Evolutionary conservation across 257 asterid genomes (phyloP).

Genomic region (Leptodermis oblonga): DNA sequence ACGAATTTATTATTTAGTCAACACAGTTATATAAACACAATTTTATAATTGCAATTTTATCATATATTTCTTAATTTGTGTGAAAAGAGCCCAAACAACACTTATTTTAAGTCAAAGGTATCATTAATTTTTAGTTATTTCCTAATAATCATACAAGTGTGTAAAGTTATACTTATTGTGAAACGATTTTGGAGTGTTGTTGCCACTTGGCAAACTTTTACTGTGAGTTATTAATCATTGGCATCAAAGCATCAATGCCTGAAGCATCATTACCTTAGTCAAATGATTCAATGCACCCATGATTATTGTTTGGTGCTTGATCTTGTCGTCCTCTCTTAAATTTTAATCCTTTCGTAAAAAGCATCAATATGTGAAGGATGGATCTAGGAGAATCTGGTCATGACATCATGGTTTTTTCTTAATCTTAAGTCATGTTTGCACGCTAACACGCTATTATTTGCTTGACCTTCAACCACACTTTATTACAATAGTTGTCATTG

Average conservation of each 20-base stretch:
- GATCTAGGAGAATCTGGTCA: background rate
- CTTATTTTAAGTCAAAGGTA: too few relatives aligned
- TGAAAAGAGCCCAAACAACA: too few relatives aligned
- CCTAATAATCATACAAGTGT: too few relatives aligned
- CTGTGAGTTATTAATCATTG: background rate
- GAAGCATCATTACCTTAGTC: background rate
- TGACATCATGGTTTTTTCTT: background rate
- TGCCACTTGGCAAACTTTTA: constrained; percentile 5
- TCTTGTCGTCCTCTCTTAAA: background rate
- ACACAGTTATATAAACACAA: too few relatives aligned
- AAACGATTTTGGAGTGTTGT: background rate
- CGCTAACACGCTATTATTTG: constrained; percentile 12
- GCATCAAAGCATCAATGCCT: background rate
- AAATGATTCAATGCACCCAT: background rate
- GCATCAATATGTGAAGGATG: background rate
- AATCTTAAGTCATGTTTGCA: background rate
- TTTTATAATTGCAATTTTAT: too few relatives aligned
- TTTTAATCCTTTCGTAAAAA: background rate
- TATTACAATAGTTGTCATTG: background rate
- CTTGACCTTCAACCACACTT: constrained; percentile 8
- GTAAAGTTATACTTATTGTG: too few relatives aligned
- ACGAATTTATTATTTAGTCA: too few relatives aligned
- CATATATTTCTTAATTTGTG: too few relatives aligned
- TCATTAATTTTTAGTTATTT: too few relatives aligned
- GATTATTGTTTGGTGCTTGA: background rate